Evolutionary conservation across 805 yeast species (phyloP).

Genomic region (Barnettozyma wickerhamii): DNA sequence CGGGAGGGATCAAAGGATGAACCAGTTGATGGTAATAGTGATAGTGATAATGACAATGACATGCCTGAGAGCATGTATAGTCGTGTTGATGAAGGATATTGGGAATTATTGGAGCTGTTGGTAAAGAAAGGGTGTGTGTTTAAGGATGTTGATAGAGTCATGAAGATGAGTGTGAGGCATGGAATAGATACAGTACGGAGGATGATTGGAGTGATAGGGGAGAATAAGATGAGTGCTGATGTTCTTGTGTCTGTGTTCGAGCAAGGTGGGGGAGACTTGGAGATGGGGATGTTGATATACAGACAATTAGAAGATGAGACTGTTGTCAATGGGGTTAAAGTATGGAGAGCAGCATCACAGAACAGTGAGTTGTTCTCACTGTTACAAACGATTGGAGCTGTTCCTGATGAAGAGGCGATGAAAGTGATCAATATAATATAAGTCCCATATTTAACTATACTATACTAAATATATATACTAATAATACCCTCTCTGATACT

Average conservation of each 20-base stretch:
- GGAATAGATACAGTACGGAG: neutral
- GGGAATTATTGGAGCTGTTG: too few species aligned
- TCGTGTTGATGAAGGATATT: too few species aligned
- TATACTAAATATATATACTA: too few species aligned
- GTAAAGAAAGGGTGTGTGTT: too few species aligned
- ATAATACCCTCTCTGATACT: slow-evolving; percentile 41
- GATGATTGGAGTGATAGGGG: too few species aligned
- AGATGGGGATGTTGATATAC: slow-evolving; percentile 18
- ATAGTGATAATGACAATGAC: too few species aligned
- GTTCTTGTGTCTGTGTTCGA: slow-evolving; percentile 20
- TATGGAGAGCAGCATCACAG: slow-evolving; percentile 18
- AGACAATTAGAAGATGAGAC: slow-evolving; percentile 3
- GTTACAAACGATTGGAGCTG: slow-evolving; percentile 19
- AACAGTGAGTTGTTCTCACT: slow-evolving; percentile 9
- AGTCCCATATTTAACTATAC: too few species aligned
- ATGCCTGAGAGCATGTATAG: too few species aligned
- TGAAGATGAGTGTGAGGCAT: slow-evolving; percentile 10
- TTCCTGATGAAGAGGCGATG: slow-evolving; percentile 19
- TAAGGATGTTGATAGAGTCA: slow-evolving; percentile 5
- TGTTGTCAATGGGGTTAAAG: slow-evolving; percentile 14
- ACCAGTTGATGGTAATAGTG: too few species aligned
- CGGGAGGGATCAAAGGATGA: too few species aligned
- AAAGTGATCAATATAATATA: slow-evolving; percentile 2
- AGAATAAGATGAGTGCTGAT: slow-evolving; percentile 3
- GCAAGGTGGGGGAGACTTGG: slow-evolving; percentile 7